Evolutionary conservation across 2,329 filamentous ascomycete species (phyloP), one percentile per base, ranked within the genome.

Genomic region (Cadophora sp.): DNA sequence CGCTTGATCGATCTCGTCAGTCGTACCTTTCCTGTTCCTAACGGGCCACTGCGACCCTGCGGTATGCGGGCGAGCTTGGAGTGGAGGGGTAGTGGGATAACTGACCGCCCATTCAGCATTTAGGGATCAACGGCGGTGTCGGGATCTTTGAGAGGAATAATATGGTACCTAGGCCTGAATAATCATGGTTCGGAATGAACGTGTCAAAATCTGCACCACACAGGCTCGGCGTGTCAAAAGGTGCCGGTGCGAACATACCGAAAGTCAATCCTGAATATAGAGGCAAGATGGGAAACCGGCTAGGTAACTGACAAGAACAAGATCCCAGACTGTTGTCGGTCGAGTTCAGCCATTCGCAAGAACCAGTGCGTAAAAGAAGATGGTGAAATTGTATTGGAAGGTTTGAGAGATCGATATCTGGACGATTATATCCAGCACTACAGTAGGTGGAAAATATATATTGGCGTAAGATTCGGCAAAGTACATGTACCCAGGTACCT

Each of bases 11-110:
- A 40, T 62, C 59, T 55, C 16, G 50, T 34, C 51, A 11, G 19
- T 22, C 4, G 53, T 60, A 68, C 63, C 63, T 62, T 68, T 63
- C 67, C 63, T 68, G 63, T 68, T 68, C 63, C 67, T 68, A 34
- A 46, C 64, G 24, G 50, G 64, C 56, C 26, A 50, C 31, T 61
- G 55, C 9, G 55, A 53, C 46, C 46, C 64, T 61, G 55, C 29
- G n/a, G 29, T 59, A 37, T 26, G 55, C 31, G 4, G n/a, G n/a
- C 29, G 24, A 40, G 19, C 24, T 27, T 12, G 50, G 24, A 27
- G 43, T 48, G 43, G 43, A 48, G 43, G 51, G 51, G 26, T 31
- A 19, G 27, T 31, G 16, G 26, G 27, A 29, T 55, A 29, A 48
- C 43, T 48, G 43, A 48, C 43, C 43, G 43, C 43, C 24, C 16